These are phyloP conservation scores for Omphalea diandra DNA, from an alignment of 441 rosid species.

Conservation along the genomic window DNA sequence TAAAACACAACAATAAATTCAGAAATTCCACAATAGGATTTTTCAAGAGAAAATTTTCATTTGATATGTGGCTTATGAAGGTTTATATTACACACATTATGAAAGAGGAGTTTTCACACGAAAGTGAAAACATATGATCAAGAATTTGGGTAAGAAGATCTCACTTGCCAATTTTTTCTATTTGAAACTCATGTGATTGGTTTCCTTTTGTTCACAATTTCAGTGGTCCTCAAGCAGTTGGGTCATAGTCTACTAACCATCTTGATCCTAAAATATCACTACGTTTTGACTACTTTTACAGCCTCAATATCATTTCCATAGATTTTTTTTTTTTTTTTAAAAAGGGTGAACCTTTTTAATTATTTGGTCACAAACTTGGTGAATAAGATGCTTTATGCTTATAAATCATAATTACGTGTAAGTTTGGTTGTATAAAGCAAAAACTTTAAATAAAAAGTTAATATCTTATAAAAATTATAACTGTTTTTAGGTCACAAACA, in stretches of 20 bases:
- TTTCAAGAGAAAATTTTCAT: too few species aligned
- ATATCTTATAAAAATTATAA: background rate
- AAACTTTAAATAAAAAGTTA: background rate
- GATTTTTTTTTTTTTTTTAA: too few species aligned
- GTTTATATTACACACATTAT: background rate
- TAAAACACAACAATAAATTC: too few species aligned
- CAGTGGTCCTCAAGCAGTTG: constrained; percentile 12
- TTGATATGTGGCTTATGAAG: constrained; percentile 5
- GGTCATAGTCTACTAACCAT: constrained; percentile 4
- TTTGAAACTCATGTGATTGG: background rate
- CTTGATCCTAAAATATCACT: background rate
- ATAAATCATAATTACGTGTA: background rate
- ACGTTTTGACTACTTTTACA: constrained; percentile 5
- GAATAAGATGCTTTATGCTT: background rate
- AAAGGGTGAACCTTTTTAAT: background rate
- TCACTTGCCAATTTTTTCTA: background rate
- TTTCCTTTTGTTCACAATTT: background rate
- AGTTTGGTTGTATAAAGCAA: too few species aligned
- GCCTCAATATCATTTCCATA: background rate
- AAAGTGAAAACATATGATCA: background rate
- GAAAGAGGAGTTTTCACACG: background rate
- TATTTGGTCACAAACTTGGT: background rate
- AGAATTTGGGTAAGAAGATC: constrained; percentile 8
- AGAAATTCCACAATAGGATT: too few species aligned
- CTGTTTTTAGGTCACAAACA: background rate